Base-by-base conservation (phyloP, 768 basidiomycete genomes). In the Symmetrospora coprosmae region DNA sequence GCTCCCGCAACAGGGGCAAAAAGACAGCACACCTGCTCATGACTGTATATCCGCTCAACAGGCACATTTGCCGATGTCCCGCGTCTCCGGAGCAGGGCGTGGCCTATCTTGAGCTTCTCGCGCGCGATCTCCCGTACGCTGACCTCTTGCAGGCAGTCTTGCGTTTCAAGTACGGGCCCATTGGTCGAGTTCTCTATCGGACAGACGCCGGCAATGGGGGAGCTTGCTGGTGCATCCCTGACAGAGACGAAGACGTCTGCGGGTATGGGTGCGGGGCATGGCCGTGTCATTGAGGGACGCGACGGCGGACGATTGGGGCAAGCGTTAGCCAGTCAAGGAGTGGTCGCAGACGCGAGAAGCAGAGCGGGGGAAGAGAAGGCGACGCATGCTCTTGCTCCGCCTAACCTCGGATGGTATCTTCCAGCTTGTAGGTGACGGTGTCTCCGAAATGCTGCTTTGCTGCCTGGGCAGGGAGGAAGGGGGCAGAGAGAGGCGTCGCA, bases 181-280 rank as follows among this genome's bases (percentile, higher is more conserved):
- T 66, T 66, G 9, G 64, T 65, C 31, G 66, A 65, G 59, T 68
- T 68, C 56, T 66, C 67, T 39, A 68, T 61, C 11, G 67, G 67
- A 11, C 65, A 64, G 51, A 68, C 28, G 14, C 67, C 67, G 23
- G 41, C 64, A 8, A 35, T 4, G 7, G 38, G 13, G 2, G n/a
- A 6, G 4, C 35, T 21, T 3, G 61, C 5, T 3, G 35, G 25
- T n/a, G n/a, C n/a, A n/a, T n/a, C n/a, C n/a, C n/a, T n/a, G 39
- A 65, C 60, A 8, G 64, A 55, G 3, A 28, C 25, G 52, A 68
- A 68, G 4, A 68, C 64, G 27, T 66, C 67, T 68, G 56, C 4
- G 5, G 6, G 5, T 16, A 7, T 5, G 6, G 17, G 0, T 16
- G 0, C 17, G 0, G 21, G 34, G 0, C 40, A 39, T 21, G 25